Base-by-base conservation (phyloP, 345 rosid genomes). In the Mallotus nudiflorus region DNA sequence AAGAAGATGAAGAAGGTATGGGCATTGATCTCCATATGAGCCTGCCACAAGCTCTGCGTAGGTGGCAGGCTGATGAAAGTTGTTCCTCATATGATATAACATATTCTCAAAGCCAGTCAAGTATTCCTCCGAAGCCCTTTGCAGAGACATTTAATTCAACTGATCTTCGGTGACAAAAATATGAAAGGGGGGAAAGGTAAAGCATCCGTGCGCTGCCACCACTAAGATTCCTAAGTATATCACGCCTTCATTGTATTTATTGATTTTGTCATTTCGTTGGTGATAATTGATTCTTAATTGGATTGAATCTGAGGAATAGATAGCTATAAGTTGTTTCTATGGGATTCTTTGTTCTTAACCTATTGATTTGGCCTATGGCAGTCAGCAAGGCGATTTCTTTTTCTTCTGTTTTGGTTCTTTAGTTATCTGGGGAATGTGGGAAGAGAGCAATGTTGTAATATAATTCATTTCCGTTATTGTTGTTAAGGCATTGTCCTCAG, bases 51-150 rank as follows among this genome's bases (percentile, higher is more conserved):
- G 92, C 87, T 44, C 61, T 96, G 70, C 85, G 79, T 64, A 88
- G 92, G 82, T 96, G 99, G 98, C 92, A 88, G 80, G 81, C 89
- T 0, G 82, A 86, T 70, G 96, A 86, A 83, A 91, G 90, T 62
- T 74, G 87, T 53, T 87, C 97, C 12, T 79, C 88, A 9, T 68
- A 63, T 31, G 72, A 59, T 27, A 74, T 59, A 37, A 82, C 93
- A 39, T 77, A 77, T 85, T 83, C 94, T 33, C 82, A 86, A 44
- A 72, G 90, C 1, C 92, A 89, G 59, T 78, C 93, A 9, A 91
- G 98, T 73, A 85, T 87, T 60, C 77, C 72, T 29, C 18, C 72
- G 3, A 67, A 50, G 64, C 81, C 95, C 13, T 89, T 91, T n/a
- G 77, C 85, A 13, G 82, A 87, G 69, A 71, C 98, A 0, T 88